Percentiles rank a stretch among this genome's conserved stretches.
Conservation (phyloP, 192 early-diverging fungal genomes). For the Entomortierella parvispora region DNA sequence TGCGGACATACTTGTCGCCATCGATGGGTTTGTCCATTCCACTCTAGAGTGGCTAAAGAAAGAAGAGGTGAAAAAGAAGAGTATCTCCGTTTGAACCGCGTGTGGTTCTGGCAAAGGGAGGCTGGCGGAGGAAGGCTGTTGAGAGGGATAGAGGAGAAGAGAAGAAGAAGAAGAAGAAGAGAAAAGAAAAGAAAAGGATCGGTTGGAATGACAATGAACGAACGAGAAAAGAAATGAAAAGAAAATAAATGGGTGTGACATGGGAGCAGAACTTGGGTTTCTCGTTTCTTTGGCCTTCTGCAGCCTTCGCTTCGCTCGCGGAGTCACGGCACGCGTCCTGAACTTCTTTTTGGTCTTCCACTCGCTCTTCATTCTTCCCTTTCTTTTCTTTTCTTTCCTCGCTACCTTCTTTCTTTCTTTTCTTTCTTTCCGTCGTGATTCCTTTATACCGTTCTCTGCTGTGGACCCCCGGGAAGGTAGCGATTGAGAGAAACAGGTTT, state of each 20-base stretch:
- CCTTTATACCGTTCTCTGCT: no score
- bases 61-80: background rate
- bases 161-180: background rate
- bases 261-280: background rate
- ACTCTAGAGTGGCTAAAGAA: no score
- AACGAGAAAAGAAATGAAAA: background rate
- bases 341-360: background rate
- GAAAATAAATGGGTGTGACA: background rate
- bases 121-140: background rate
- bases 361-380: background rate
- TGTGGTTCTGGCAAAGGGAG: background rate
- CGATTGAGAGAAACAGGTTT: no score
- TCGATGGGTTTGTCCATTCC: slow-evolving; percentile 51
- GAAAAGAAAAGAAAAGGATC: background rate
- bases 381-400: no score
- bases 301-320: background rate
- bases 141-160: background rate
- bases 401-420: no score
- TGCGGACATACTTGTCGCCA: slow-evolving; percentile 66
- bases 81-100: no score
- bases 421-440: no score
- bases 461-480: no score
- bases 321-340: background rate
- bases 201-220: no score
- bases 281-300: background rate